Conservation (phyloP, 1,139 yeast genomes). For the Geotrichum fermentans region DNA sequence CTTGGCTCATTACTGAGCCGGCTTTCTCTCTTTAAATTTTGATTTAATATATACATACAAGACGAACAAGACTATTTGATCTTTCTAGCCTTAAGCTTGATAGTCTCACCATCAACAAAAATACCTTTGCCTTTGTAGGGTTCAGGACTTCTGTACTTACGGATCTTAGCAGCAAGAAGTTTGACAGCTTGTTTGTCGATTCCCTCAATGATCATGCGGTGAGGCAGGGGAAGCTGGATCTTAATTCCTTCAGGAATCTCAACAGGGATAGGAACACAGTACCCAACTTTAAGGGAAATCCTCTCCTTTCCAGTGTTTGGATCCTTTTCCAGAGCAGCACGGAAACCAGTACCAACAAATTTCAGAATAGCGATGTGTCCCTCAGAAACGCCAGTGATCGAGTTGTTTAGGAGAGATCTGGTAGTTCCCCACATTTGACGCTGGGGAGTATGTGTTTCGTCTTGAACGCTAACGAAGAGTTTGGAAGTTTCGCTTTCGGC, state of each 20-base stretch:
- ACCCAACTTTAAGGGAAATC: constrained; percentile 78
- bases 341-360: constrained; percentile 95
- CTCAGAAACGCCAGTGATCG: constrained; percentile 81
- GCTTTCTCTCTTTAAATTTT: neutral
- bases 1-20: neutral
- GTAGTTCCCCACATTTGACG: constrained; percentile 94
- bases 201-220: constrained; percentile 82
- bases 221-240: constrained; percentile 80
- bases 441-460: constrained; percentile 61
- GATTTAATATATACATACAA: constrained; percentile 13
- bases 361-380: constrained; percentile 85
- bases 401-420: constrained; percentile 71
- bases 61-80: constrained; percentile 53
- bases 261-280: constrained; percentile 63
- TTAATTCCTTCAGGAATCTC: constrained; percentile 67
- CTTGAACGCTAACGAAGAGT: constrained; percentile 52
- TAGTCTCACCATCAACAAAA: constrained; percentile 84
- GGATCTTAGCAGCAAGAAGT: constrained; percentile 80
- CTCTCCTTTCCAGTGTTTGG: constrained; percentile 48
- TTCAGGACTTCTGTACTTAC: constrained; percentile 90
- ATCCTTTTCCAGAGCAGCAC: constrained; percentile 64
- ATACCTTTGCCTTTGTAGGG: constrained; percentile 98
- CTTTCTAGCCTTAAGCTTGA: constrained; percentile 85
- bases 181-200: constrained; percentile 81
- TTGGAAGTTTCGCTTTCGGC: constrained; percentile 28